These are phyloP conservation scores for Tetrahymena thermophila DNA, from an alignment of 73 alveolate genomes.

Conservation along the genomic window DNA sequence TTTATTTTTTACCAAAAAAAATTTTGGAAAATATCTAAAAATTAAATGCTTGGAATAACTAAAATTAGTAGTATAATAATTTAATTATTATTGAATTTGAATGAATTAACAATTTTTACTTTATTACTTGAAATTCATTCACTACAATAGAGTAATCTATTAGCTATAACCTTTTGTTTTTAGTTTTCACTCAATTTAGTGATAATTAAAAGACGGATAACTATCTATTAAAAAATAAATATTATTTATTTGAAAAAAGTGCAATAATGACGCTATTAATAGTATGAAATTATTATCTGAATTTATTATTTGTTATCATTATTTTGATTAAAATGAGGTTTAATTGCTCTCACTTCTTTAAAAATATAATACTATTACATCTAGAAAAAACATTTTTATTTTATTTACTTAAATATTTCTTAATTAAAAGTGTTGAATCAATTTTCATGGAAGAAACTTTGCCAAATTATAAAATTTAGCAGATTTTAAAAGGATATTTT, in stretches of 20 bases:
- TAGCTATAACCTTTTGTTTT: neutral
- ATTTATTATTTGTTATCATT: too few relatives aligned
- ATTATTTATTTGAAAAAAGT: neutral
- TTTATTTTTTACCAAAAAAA: too few relatives aligned
- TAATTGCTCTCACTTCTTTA: neutral
- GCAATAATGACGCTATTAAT: neutral
- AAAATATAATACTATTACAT: too few relatives aligned
- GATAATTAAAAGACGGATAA: neutral
- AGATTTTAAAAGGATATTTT: neutral
- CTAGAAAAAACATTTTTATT: too few relatives aligned
- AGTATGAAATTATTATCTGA: neutral
- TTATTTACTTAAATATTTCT: too few relatives aligned
- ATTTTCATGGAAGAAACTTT: too few relatives aligned
- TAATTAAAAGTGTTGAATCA: neutral
- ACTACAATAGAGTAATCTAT: neutral
- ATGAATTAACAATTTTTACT: neutral
- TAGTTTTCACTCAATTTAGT: neutral
- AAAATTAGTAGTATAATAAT: too few relatives aligned
- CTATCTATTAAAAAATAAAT: neutral
- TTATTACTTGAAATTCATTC: neutral
- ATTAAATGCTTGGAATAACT: neutral
- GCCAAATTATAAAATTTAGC: neutral
- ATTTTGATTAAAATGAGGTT: too few relatives aligned
- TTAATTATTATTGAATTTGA: neutral
- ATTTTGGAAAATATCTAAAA: neutral